Evolutionary conservation across 257 asterid genomes (phyloP).

Genomic region (Nicotiana attenuata): DNA sequence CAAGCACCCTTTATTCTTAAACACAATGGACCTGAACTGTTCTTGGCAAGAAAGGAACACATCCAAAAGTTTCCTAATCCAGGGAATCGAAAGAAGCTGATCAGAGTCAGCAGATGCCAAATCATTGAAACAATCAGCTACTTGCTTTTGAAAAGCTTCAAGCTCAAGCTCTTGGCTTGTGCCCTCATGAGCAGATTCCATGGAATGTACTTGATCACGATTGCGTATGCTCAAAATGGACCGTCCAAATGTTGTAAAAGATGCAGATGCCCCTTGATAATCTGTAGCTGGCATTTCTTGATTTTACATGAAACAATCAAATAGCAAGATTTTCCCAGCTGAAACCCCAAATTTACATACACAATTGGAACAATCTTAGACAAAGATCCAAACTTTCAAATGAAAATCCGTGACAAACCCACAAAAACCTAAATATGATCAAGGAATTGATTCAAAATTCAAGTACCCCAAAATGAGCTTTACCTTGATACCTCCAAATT

Average conservation of each 20-base stretch:
- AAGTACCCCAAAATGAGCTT: neutral
- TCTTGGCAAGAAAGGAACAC: conserved; percentile 57
- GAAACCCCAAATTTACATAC: neutral
- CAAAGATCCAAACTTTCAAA: neutral
- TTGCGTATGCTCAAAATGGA: conserved; percentile 46
- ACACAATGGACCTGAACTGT: conserved; percentile 42
- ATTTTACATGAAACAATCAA: conserved; percentile 5
- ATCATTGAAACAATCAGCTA: conserved; percentile 39
- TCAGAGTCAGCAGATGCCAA: conserved; percentile 34
- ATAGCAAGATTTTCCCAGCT: neutral
- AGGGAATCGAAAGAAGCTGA: conserved; percentile 49
- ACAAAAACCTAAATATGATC: neutral
- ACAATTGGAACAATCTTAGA: neutral
- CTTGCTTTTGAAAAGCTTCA: conserved; percentile 50
- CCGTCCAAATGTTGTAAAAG: conserved; percentile 17
- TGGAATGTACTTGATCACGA: conserved; percentile 44
- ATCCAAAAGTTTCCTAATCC: conserved; percentile 54
- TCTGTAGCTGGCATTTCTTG: conserved; percentile 15
- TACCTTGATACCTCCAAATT: neutral
- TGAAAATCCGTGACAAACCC: neutral
- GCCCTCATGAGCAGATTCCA: conserved; percentile 33
- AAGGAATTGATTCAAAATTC: neutral
- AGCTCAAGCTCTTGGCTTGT: conserved; percentile 34
- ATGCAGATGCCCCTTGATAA: conserved; percentile 5
- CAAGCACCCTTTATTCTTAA: conserved; percentile 25